A percentile compares a stretch with the other conserved stretches of the same genome.
Evolutionary conservation across 768 basidiomycete genomes (phyloP).

Genomic region (Macrolepiota fuliginosa): DNA sequence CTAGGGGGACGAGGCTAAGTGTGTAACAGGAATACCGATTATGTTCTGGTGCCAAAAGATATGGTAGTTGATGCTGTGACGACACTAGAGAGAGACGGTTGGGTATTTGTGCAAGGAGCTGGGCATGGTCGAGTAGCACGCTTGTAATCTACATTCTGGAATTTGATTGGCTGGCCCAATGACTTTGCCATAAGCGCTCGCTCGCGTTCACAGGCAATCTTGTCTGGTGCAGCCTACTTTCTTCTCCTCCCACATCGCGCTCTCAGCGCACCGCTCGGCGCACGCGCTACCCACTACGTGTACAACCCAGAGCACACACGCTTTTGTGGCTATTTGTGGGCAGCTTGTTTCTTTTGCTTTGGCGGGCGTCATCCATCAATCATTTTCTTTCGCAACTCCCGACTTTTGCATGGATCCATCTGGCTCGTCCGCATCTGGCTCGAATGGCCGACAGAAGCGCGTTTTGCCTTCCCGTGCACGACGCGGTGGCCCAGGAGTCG

Average conservation of each 20-base stretch:
- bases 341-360: background rate
- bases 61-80: constrained; percentile 38
- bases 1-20: background rate
- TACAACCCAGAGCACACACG: background rate
- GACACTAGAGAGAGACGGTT: constrained; percentile 48
- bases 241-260: background rate
- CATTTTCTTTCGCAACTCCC: background rate
- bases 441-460: constrained; percentile 59
- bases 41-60: constrained; percentile 51
- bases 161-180: constrained; percentile 11
- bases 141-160: constrained; percentile 13
- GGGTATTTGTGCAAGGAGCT: constrained; percentile 37
- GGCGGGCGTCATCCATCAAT: background rate
- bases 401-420: constrained; percentile 10
- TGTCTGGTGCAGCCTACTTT: background rate
- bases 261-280: background rate
- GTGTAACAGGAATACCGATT: constrained; percentile 61
- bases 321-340: background rate
- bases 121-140: constrained; percentile 21
- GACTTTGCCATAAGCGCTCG: background rate
- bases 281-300: background rate
- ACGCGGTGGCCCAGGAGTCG: constrained; percentile 78
- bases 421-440: background rate
- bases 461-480: constrained; percentile 79
- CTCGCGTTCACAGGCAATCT: background rate